Conservation (phyloP, 305 asterid genomes). For the Solanum hybrid region DNA sequence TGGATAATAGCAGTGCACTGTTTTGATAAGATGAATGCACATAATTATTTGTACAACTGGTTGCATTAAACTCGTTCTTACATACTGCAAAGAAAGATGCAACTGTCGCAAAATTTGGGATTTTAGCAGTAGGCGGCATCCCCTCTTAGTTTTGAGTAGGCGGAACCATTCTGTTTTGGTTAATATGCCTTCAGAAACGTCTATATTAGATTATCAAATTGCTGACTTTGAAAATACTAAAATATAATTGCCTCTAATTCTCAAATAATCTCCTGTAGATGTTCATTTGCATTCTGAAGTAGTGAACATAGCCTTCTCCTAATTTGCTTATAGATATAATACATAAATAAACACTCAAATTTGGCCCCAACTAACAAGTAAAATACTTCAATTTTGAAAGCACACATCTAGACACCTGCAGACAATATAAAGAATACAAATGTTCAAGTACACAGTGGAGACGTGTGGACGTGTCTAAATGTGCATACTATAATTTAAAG, state of each 20-base stretch:
- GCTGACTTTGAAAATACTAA: not conserved
- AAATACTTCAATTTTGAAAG: not conserved
- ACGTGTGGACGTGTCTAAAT: not conserved
- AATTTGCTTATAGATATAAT: not conserved
- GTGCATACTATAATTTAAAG: not conserved
- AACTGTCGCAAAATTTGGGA: not conserved
- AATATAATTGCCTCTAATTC: not conserved
- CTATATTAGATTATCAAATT: not conserved
- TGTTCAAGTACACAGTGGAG: not conserved
- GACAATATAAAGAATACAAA: not conserved
- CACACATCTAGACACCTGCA: slow-evolving; percentile 26
- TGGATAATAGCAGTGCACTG: not conserved
- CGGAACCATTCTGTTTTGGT: not conserved
- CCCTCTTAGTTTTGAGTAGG: not conserved
- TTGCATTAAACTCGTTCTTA: not conserved
- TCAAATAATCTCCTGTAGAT: not conserved
- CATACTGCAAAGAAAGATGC: not conserved
- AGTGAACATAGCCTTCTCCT: not conserved
- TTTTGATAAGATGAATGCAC: not conserved
- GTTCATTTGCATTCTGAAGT: not conserved
- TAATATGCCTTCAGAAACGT: not conserved
- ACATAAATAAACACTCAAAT: not conserved
- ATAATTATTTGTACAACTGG: not conserved
- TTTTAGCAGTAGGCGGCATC: not conserved
- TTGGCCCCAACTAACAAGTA: not conserved